A percentile compares a stretch with the other conserved stretches of the same genome.
Conservation (phyloP, 2,329 filamentous ascomycete genomes). For the Sclerotinia spermophila region DNA sequence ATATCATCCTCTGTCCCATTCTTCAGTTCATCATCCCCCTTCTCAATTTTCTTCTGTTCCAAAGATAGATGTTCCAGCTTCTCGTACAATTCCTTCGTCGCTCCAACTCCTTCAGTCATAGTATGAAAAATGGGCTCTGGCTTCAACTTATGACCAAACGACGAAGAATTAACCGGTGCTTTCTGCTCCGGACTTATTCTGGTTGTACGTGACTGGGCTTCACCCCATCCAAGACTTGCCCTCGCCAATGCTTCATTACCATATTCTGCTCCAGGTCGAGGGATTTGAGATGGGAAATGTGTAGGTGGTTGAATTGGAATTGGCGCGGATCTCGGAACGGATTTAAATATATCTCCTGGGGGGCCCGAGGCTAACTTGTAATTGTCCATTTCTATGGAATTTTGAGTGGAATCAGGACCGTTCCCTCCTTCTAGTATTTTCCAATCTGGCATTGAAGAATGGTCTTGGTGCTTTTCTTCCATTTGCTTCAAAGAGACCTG, state of each 20-base stretch:
- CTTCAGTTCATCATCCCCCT: neutral
- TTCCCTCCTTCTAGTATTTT: neutral
- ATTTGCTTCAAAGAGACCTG: neutral
- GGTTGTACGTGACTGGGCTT: neutral
- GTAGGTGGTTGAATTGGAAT: neutral
- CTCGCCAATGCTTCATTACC: neutral
- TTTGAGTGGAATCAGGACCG: neutral
- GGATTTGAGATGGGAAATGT: neutral
- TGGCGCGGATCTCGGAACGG: neutral
- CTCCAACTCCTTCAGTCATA: neutral
- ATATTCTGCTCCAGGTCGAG: neutral
- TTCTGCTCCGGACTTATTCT: neutral
- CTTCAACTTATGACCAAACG: neutral
- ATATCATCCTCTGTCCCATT: neutral
- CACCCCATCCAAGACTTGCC: neutral
- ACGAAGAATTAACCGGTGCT: neutral
- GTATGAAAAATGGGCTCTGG: no score
- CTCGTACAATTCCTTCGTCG: neutral
- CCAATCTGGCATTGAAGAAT: neutral
- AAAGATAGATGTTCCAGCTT: neutral
- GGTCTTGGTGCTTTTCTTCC: neutral
- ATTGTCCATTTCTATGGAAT: no score
- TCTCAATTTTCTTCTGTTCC: neutral
- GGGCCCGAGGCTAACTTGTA: neutral
- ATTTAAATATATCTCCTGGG: neutral